Conservation (phyloP, 1,284 basidiomycete species). For the Malassezia sp. region DNA sequence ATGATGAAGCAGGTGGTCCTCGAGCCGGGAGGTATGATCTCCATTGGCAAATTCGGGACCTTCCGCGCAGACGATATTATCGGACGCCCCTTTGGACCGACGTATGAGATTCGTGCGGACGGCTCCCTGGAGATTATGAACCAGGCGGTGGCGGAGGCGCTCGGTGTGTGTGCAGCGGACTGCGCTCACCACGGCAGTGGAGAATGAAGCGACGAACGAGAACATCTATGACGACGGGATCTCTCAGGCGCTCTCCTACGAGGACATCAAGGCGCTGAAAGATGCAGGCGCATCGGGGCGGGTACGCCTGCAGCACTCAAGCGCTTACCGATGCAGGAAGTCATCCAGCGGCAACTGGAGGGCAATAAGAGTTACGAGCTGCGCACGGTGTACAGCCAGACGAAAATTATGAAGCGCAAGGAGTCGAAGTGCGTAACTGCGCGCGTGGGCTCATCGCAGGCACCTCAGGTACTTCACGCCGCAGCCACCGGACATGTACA, state of each 20-base stretch:
- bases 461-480: conserved; percentile 80
- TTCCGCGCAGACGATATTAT: conserved; percentile 41
- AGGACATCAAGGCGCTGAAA: conserved; percentile 45
- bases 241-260: conserved; percentile 38
- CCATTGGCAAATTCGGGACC: conserved; percentile 44
- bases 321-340: conserved; percentile 16
- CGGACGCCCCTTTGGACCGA: conserved; percentile 42
- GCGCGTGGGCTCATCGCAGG: too few species aligned
- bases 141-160: conserved; percentile 23
- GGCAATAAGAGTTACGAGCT: conserved; percentile 29
- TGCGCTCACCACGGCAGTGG: too few species aligned
- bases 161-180: conserved; percentile 14
- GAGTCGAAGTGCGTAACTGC: conserved; percentile 44
- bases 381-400: conserved; percentile 39
- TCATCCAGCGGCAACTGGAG: conserved; percentile 36
- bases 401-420: conserved; percentile 40
- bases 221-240: conserved; percentile 43
- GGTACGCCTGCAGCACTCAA: too few species aligned
- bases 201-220: conserved; percentile 45
- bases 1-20: conserved; percentile 35
- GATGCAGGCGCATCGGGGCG: conserved; percentile 37
- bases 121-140: conserved; percentile 21
- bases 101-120: conserved; percentile 37
- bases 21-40: conserved; percentile 29
- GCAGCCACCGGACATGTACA: conserved; percentile 73